Evolutionary conservation across 2,329 filamentous ascomycete genomes (phyloP), one percentile per base, ranked within the genome.

Genomic region (Leptographium wingfieldii): DNA sequence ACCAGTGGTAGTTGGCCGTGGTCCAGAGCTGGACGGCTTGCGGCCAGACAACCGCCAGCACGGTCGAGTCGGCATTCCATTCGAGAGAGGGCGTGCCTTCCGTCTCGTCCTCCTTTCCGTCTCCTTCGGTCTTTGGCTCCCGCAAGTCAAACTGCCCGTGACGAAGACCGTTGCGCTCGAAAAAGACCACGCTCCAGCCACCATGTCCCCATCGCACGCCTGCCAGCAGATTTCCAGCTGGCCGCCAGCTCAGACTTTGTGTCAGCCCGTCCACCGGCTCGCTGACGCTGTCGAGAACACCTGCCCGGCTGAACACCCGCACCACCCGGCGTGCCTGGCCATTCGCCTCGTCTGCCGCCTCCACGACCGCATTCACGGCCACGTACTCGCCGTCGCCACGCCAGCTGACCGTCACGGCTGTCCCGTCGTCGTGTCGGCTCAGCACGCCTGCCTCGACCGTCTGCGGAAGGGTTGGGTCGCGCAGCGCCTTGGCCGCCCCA

Each of bases 1-100:
- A 97, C 82, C 94, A 99, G 70, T 97, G 90, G 66, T 99, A 99
- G 71, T 99, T 99, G 25, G 90, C 88, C 80, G 87, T 96, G 0
- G 91, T 96, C 94, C 94, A 99, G 1, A 99, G 76, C 69, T 99
- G 94, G n/a, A 94, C 75, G 60, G 83, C 80, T 64, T 91, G 82
- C 38, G 77, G 76, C 66, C 92, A 83, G 1, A 82, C 78, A n/a
- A 96, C 85, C 6, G 92, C 91, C 54, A 99, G 78, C 0, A 96
- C 90, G 1, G 86, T 92, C 0, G 94, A 99, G 70, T 99, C 92
- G 5, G 84, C 80, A 69, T 96, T 99, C 94, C 94, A 99, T 55
- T 82, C 80, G 16, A 99, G 76, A 9, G 33, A 9, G 33, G 33
- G 33, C 1, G 33, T 35, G 33, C 22, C 22, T 22, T 22, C 22